Base-by-base conservation (phyloP, 1,139 yeast genomes). In the Hanseniaspora gamundiae region DNA sequence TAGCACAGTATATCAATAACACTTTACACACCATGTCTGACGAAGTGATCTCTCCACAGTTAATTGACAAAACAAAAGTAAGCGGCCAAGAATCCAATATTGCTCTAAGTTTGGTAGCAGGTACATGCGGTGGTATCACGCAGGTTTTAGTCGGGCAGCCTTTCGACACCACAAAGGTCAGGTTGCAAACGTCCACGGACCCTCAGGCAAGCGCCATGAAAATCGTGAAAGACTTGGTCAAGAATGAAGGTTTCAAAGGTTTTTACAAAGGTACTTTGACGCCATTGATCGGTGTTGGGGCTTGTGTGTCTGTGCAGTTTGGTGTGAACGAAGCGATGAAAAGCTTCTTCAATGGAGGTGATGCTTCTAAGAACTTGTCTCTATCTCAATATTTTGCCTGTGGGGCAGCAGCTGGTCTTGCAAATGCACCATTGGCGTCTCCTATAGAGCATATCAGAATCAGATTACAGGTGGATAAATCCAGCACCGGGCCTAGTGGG, bases 111-210 rank as follows among this genome's bases (percentile, higher is more conserved):
- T 73, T 88, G 43, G 68, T 83, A 49, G 94, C 94, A 5, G 97
- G 96, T 10, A 87, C 95, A 29, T 72, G 84, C 58, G 96, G 96
- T 48, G 97, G 97, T 47, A 76, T 88, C 40, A 87, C 95, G 14
- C 97, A 88, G 65, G 96, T 88, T 13, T 68, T 88, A 40, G 85
- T 82, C n/a, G 96, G 96, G 28, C 96, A 88, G 63, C 97, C 97
- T 11, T 88, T 88, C 56, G 97, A 88, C 61, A 85, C 95, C 10
- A 85, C 93, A 40, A 88, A 87, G 62, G 96, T 88, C 33, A 73
- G 97, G 50, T 69, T 88, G 41, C 96, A 88, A 58, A 80, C 91
- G 8, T 86, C 94, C 1, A 78, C 86, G 1, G 79, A 76, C 40
- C 76, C 79, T 21, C 84, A 84, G 53, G 66, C 66, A 13, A 86